phyloP scores from a whole-genome alignment of 768 basidiomycete species.

The Pisolithus albus region DNA sequence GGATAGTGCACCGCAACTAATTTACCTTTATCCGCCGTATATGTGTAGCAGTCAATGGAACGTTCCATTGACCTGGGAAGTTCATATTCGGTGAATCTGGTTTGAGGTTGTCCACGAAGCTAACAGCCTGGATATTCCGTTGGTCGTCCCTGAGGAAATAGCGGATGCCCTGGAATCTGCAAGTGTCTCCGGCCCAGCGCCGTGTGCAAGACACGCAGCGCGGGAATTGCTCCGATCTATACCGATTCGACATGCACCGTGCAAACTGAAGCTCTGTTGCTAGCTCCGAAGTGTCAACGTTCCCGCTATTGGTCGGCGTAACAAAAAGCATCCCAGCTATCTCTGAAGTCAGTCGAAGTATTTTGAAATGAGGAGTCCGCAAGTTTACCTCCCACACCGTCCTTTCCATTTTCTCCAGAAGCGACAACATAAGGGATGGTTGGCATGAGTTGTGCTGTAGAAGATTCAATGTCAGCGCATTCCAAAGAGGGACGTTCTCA shows the following conservation, averaged over 20 bases:
- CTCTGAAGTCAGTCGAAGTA: slow-evolving; percentile 1
- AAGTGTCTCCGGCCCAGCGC: slow-evolving; percentile 83
- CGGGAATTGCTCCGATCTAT: slow-evolving; percentile 64
- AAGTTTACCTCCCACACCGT: slow-evolving; percentile 34
- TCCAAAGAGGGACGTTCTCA: slow-evolving; percentile 23
- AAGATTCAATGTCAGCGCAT: slow-evolving; percentile 11
- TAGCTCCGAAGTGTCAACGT: slow-evolving; percentile 29
- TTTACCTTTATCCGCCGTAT: slow-evolving; percentile 57
- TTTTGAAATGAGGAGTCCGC: background rate
- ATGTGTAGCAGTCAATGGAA: slow-evolving; percentile 41
- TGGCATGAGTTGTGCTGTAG: slow-evolving; percentile 40
- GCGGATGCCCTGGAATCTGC: slow-evolving; percentile 80
- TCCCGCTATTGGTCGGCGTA: slow-evolving; percentile 22
- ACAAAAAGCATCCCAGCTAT: slow-evolving; percentile 26
- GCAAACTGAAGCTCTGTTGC: slow-evolving; percentile 70
- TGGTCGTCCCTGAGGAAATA: slow-evolving; percentile 63
- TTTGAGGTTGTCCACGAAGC: slow-evolving; percentile 61
- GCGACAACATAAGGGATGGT: slow-evolving; percentile 37
- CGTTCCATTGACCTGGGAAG: slow-evolving; percentile 62
- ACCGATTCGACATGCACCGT: slow-evolving; percentile 80
- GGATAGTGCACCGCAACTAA: background rate
- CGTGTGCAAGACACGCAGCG: slow-evolving; percentile 80
- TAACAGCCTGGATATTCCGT: slow-evolving; percentile 54
- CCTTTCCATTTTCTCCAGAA: slow-evolving; percentile 38
- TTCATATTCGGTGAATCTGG: slow-evolving; percentile 54